Percentiles rank a stretch among this genome's conserved stretches.
Conservation (phyloP, 805 yeast genomes). For the Ogataea trehalophila region DNA sequence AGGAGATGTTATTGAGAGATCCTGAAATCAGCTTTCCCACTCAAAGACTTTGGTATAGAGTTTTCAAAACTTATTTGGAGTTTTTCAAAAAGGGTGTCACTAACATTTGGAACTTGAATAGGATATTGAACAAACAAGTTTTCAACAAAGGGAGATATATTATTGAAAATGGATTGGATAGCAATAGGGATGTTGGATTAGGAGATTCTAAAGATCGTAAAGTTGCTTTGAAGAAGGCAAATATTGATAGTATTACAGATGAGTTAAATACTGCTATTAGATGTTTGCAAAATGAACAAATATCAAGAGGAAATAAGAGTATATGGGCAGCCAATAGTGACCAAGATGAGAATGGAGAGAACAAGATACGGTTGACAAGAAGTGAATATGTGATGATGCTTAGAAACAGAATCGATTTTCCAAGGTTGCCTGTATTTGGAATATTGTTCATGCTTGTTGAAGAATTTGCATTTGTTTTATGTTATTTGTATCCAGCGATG, state of each 20-base stretch:
- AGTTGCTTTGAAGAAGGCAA: constrained; percentile 10
- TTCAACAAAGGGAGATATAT: constrained; percentile 25
- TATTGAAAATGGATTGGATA: constrained; percentile 24
- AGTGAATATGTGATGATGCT: constrained; percentile 45
- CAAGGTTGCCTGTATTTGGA: constrained; percentile 56
- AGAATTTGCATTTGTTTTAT: constrained; percentile 51
- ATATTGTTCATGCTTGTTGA: constrained; percentile 47
- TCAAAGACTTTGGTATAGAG: constrained; percentile 11
- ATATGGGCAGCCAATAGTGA: constrained; percentile 6
- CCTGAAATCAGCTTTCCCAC: too few relatives aligned
- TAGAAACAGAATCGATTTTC: constrained; percentile 46
- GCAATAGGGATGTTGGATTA: constrained; percentile 18
- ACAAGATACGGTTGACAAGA: constrained; percentile 28
- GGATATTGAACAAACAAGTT: constrained; percentile 23
- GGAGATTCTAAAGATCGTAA: constrained; percentile 22
- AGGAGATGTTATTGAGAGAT: too few relatives aligned
- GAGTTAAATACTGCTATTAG: constrained; percentile 23
- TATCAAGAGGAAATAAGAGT: constrained; percentile 4
- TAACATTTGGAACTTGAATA: constrained; percentile 47
- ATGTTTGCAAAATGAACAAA: constrained; percentile 18
- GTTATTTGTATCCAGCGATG: constrained; percentile 48
- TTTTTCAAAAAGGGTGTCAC: constrained; percentile 58
- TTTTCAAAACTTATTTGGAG: constrained; percentile 26
- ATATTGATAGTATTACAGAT: constrained; percentile 16
- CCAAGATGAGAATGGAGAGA: background rate